These are phyloP conservation scores for Plectranthus barbatus DNA, from an alignment of 257 asterid species.

Conservation along the genomic window DNA sequence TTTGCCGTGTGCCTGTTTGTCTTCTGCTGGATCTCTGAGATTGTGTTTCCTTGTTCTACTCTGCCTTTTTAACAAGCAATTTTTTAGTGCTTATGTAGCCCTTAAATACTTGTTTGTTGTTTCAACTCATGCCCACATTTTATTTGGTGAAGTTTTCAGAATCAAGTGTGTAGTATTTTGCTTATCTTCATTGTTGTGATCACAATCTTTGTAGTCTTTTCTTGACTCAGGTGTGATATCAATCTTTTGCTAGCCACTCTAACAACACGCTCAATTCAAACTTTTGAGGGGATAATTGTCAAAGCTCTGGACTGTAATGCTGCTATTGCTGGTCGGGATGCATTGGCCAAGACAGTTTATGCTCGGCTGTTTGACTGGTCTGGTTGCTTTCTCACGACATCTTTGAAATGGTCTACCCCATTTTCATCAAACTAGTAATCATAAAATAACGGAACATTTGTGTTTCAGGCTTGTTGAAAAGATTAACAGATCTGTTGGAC, in stretches of 20 bases:
- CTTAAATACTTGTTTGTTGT: not conserved
- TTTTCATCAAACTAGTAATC: slow-evolving; percentile 11
- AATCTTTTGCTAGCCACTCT: slow-evolving; percentile 74
- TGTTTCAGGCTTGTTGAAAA: slow-evolving; percentile 94
- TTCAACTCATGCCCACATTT: not conserved
- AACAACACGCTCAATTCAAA: slow-evolving; percentile 87
- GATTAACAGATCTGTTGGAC: slow-evolving; percentile 94
- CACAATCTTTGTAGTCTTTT: slow-evolving; percentile 25
- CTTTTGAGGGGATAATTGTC: slow-evolving; percentile 80
- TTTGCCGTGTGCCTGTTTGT: too few species aligned
- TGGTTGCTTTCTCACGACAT: slow-evolving; percentile 19
- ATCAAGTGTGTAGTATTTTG: slow-evolving; percentile 2
- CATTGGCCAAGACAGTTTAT: slow-evolving; percentile 92
- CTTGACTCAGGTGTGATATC: slow-evolving; percentile 69
- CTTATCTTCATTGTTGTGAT: slow-evolving; percentile 30
- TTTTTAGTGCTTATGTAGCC: not conserved
- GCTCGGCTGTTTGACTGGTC: slow-evolving; percentile 95
- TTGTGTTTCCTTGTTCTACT: not conserved
- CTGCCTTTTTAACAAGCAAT: not conserved
- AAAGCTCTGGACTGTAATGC: slow-evolving; percentile 87
- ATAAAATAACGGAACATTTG: not conserved
- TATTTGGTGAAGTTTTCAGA: not conserved
- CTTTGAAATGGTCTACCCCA: not conserved
- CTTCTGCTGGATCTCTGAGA: slow-evolving; percentile 10
- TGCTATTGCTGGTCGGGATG: slow-evolving; percentile 94